Base-by-base conservation (phyloP, 2,329 filamentous ascomycete species). In the Teratosphaeriaceae sp. region DNA sequence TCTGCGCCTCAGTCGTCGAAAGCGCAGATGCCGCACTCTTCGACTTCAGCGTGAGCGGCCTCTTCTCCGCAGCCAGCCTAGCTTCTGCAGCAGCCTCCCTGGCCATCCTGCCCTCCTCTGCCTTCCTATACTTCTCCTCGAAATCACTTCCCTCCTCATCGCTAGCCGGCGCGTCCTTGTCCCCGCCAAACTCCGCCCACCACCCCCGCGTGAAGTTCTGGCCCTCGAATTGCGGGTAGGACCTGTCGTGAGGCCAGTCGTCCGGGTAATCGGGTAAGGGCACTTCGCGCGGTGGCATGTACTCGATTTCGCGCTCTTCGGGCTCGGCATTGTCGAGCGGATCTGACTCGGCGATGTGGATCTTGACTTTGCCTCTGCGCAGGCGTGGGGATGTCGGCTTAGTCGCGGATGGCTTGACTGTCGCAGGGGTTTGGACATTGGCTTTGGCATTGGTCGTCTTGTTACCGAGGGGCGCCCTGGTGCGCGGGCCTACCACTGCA, bases 391-490 rank as follows among this genome's bases (percentile, higher is more conserved):
- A 82, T 3, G 75, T 73, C 8, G 71, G 76, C 50, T 78, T 81
- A 8, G 48, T 47, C 13, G 44, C 60, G 53, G 19, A 57, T 38
- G 76, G 65, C 45, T 52, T 48, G 30, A 75, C 72, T 55, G 81
- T 83, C 23, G 76, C 52, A n/a, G 22, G 77, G 3, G 80, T 82
- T 50, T 84, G 81, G 52, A 80, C 75, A 38, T 73, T 74, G 60
- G 82, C 77, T 71, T 94, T 97, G 42, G 86, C 88, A 65, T 98
- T 98, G 40, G 92, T 97, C 1, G 90, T 97, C 67, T 98, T 98
- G 73, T 87, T 84, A 24, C 90, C 90, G 37, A 98, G 71, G 11
- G 88, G 85, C 27, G 89, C 88, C 57, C 90, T 81, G 46, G 73
- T 82, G 46, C 80, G 79, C 39, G 82, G 75, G 43, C 75, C 80